Percentiles rank a stretch among this genome's conserved stretches.
phyloP scores from a whole-genome alignment of 1,284 basidiomycete genomes.

The Cryptococcus sp. region DNA sequence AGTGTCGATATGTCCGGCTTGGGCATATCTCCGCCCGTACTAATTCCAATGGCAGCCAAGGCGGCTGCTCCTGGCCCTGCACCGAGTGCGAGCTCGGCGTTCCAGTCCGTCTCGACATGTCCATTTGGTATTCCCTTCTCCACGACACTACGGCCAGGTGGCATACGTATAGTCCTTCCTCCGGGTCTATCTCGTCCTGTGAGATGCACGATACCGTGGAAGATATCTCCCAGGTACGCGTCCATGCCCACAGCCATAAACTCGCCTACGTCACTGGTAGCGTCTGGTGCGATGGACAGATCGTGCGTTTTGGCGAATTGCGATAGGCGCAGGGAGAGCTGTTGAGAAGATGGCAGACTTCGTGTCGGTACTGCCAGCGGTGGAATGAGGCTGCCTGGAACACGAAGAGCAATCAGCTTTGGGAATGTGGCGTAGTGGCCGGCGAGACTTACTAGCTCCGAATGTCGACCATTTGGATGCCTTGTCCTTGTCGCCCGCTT shows the following conservation, averaged over 20 bases:
- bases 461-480: constrained; percentile 14
- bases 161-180: constrained; percentile 36
- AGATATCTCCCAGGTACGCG: constrained; percentile 41
- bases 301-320: constrained; percentile 39
- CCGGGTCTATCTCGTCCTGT: constrained; percentile 41
- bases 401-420: constrained; percentile 6
- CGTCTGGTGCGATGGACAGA: constrained; percentile 32
- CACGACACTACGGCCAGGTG: constrained; percentile 12
- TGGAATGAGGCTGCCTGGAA: constrained; percentile 23
- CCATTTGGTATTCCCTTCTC: neutral
- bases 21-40: constrained; percentile 22
- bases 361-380: constrained; percentile 30
- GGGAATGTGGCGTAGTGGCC: neutral
- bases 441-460: constrained; percentile 17
- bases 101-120: constrained; percentile 1
- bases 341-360: constrained; percentile 39
- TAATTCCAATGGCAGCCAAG: neutral
- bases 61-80: neutral
- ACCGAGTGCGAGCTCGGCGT: neutral
- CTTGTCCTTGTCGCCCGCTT: constrained; percentile 14
- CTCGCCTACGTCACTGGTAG: constrained; percentile 41
- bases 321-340: constrained; percentile 36
- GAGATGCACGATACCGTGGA: constrained; percentile 41
- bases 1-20: constrained; percentile 35
- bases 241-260: constrained; percentile 50